A percentile compares a stretch with the other conserved stretches of the same genome.
These are phyloP conservation scores for Aureobasidium sp. DNA, from an alignment of 2,329 filamentous ascomycete genomes.

Conservation along the genomic window DNA sequence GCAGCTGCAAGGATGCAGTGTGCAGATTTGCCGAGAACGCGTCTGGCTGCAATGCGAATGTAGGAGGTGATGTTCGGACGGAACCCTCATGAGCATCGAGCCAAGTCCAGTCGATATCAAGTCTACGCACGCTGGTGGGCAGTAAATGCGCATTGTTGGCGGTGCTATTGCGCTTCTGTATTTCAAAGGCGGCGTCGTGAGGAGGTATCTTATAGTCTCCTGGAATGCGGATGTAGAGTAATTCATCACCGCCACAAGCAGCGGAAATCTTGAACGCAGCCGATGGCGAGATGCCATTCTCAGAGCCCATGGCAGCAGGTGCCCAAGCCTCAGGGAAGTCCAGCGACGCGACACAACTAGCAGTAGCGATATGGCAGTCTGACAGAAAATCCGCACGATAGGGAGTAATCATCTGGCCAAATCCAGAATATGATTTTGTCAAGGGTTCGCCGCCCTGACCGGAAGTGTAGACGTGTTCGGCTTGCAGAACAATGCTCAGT, in stretches of 20 bases:
- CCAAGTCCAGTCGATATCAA: background rate
- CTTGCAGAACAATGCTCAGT: background rate
- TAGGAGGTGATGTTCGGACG: background rate
- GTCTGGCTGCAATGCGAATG: background rate
- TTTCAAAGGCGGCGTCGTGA: background rate
- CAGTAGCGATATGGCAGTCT: background rate
- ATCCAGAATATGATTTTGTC: background rate
- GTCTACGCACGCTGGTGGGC: background rate
- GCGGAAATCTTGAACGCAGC: background rate
- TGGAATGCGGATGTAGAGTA: background rate
- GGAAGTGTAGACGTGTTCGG: background rate
- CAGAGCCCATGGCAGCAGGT: background rate
- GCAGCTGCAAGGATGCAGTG: background rate
- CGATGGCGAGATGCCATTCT: background rate
- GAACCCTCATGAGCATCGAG: background rate
- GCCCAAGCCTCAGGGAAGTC: background rate
- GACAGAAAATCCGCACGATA: background rate
- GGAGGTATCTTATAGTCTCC: background rate
- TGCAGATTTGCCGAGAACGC: background rate
- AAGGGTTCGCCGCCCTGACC: background rate
- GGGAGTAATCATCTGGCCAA: background rate
- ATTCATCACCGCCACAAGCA: background rate
- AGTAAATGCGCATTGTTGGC: background rate
- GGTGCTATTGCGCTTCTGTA: background rate
- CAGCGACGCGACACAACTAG: background rate